Conservation (phyloP, 2,329 filamentous ascomycete species). For the Cordyceps javanica region DNA sequence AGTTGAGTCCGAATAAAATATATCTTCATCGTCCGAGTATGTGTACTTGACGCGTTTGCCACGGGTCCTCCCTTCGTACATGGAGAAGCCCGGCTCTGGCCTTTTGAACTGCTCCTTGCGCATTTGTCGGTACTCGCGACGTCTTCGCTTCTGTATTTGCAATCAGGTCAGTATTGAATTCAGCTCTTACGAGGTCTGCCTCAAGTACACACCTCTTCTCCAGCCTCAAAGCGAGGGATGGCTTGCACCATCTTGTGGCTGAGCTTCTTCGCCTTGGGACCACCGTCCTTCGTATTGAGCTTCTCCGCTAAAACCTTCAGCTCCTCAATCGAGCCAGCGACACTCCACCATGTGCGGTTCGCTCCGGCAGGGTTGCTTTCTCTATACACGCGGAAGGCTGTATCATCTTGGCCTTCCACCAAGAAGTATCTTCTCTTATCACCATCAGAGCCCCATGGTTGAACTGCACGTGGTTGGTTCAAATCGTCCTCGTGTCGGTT, state of each 20-base stretch:
- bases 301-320: conserved; percentile 69
- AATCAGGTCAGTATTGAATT: conserved; percentile 15
- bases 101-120: conserved; percentile 83
- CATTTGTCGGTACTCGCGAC: conserved; percentile 81
- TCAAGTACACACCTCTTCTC: conserved; percentile 64
- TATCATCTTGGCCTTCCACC: conserved; percentile 90
- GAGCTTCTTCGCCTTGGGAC: conserved; percentile 72
- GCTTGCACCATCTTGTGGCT: conserved; percentile 72
- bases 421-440: conserved; percentile 91
- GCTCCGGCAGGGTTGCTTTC: conserved; percentile 80
- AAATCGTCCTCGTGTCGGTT: conserved; percentile 69
- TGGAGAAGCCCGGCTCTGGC: conserved; percentile 81
- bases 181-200: not conserved
- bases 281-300: conserved; percentile 69
- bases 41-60: conserved; percentile 97
- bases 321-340: conserved; percentile 87
- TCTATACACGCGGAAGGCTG: conserved; percentile 85
- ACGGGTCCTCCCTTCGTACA: conserved; percentile 93
- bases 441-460: conserved; percentile 84
- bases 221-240: conserved; percentile 84
- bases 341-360: conserved; percentile 81
- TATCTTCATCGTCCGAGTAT: conserved; percentile 82
- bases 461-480: conserved; percentile 84
- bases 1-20: conserved; percentile 59
- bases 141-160: conserved; percentile 70